phyloP scores from a whole-genome alignment of 192 early-diverging fungal species.

The Gamsiella multidivaricata region DNA sequence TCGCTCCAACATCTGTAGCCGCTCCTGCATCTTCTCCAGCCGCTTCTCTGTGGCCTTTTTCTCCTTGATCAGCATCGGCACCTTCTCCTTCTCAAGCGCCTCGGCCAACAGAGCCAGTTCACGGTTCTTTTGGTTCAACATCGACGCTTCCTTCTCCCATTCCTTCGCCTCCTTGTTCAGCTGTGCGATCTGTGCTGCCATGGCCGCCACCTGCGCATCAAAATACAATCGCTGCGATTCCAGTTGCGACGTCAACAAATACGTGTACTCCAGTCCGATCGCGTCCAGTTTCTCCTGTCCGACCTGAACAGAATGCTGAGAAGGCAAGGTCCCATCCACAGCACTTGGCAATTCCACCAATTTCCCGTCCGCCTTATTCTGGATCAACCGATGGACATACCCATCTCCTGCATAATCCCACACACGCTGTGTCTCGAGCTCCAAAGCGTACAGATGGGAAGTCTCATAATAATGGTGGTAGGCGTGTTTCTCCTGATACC shows the following conservation, averaged over 20 bases:
- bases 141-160: conserved; percentile 45
- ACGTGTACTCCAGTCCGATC: conserved; percentile 83
- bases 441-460: conserved; percentile 88
- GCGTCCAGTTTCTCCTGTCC: conserved; percentile 79
- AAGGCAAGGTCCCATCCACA: conserved; percentile 30
- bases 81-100: conserved; percentile 53
- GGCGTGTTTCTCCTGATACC: conserved; percentile 92
- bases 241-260: conserved; percentile 85
- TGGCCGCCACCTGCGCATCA: conserved; percentile 71
- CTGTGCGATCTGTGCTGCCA: conserved; percentile 66
- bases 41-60: conserved; percentile 66
- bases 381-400: conserved; percentile 94
- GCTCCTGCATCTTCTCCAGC: conserved; percentile 68
- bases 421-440: conserved; percentile 94
- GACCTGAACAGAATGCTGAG: conserved; percentile 39
- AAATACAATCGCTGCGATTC: conserved; percentile 90
- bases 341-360: conserved; percentile 84
- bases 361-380: conserved; percentile 92
- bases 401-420: conserved; percentile 99
- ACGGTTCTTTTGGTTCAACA: conserved; percentile 37
- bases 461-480: conserved; percentile 88
- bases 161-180: conserved; percentile 51
- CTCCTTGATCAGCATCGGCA: conserved; percentile 54
- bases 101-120: conserved; percentile 29
- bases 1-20: conserved; percentile 61